Evolutionary conservation across 2,329 filamentous ascomycete species (phyloP).

Genomic region (Aureobasidium sp.): DNA sequence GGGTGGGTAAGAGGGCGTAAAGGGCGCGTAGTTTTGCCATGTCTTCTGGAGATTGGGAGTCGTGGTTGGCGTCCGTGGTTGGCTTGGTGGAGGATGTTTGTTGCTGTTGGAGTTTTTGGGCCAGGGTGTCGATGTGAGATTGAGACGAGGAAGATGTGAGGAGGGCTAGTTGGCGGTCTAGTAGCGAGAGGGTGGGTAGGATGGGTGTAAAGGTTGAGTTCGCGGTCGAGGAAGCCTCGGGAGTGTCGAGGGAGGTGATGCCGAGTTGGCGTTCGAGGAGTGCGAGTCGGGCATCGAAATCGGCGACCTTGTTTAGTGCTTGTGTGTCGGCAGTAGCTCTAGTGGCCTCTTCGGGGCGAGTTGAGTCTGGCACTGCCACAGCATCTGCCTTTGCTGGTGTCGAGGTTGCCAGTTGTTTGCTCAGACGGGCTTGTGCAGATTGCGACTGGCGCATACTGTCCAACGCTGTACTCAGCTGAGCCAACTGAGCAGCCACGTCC

Average conservation of each 20-base stretch:
- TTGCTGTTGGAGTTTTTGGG: conserved; percentile 57
- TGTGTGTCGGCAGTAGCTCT: conserved; percentile 35
- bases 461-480: conserved; percentile 13
- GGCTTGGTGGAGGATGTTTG: conserved; percentile 17
- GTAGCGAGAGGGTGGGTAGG: conserved; percentile 68
- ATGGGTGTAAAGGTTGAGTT: conserved; percentile 55
- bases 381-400: background rate
- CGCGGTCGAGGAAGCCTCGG: conserved; percentile 43
- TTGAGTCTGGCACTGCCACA: background rate
- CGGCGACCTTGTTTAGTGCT: conserved; percentile 69
- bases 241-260: conserved; percentile 55
- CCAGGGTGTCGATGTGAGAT: conserved; percentile 57
- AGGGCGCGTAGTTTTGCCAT: conserved; percentile 82
- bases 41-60: conserved; percentile 50
- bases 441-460: conserved; percentile 15
- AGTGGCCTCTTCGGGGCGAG: background rate
- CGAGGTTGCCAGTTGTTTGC: conserved; percentile 3
- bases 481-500: conserved; percentile 29
- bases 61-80: conserved; percentile 1
- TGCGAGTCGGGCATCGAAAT: conserved; percentile 76
- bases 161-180: conserved; percentile 72
- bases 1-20: conserved; percentile 79
- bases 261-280: conserved; percentile 76
- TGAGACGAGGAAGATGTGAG: conserved; percentile 61
- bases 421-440: conserved; percentile 13